Evolutionary conservation across 148 eudicot genomes (phyloP), one percentile per base, ranked within the genome.

Genomic region (Fagopyrum tataricum): DNA sequence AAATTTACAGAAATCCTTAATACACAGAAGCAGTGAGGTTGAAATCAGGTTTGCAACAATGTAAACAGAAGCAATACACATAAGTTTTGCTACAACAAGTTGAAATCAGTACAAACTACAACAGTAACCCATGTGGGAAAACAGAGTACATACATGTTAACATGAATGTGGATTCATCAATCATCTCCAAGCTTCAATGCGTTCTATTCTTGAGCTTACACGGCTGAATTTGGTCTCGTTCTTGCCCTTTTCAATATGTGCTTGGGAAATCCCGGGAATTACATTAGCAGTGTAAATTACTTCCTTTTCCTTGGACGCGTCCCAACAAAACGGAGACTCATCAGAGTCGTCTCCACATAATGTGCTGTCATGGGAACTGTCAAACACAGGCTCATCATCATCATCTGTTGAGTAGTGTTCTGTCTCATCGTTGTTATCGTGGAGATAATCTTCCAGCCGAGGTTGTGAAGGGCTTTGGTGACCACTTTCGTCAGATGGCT

Each of bases 171-270:
- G 47, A 55, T 21, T 48, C 53, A 47, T 18, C 48, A 37, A 81
- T 88, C 79, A 89, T 18, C 94, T 75, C 97, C 97, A 92, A 47
- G 91, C 92, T 81, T 90, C 95, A 31, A 81, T 78, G 23, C 82
- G 83, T 74, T 88, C 87, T 17, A 80, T 76, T 78, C 84, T 84
- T 7, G 92, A 80, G 51, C 76, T 82, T 48, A 85, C 76, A 51
- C 82, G 78, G 85, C 87, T 81, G 77, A 86, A 72, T 53, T 85
- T 89, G 87, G 88, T 85, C 47, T 76, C 24, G 66, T 79, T 85
- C 71, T 83, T 89, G 67, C 81, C 80, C 78, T 79, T 87, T 53
- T 82, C 77, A 37, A 69, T 70, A 18, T 76, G 76, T 67, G 44
- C 83, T 51, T 69, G 43, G 67, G 77, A 70, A 6, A 21, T 53